Evolutionary conservation across 2,329 filamentous ascomycete species (phyloP), one percentile per base, ranked within the genome.

Genomic region (Atkinsonella texensis): DNA sequence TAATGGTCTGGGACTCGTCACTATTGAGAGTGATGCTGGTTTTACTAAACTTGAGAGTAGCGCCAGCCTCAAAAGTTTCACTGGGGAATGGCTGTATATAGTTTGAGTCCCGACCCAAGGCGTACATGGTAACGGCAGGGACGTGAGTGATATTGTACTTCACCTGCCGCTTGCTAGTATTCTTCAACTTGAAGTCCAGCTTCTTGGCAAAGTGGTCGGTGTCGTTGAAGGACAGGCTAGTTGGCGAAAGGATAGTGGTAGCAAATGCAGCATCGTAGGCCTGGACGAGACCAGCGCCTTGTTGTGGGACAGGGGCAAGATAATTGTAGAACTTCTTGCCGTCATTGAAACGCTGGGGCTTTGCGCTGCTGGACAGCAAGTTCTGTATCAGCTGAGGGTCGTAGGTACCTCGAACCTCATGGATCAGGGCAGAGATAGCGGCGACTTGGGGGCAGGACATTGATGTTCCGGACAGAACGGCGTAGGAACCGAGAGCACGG

Each of bases 201-300:
- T 66, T 68, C 11, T 68, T 63, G 45, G 63, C 62, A 55, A 81
- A 74, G 68, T 83, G 62, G 56, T 78, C 76, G 0, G 79, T 81
- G 62, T 85, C 81, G 60, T 84, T 84, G 66, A 84, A 83, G 3
- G 77, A 73, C 13, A 85, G 64, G 61, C 74, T 77, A n/a, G 76
- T 76, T 10, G 71, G 73, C 57, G 73, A 74, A 18, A 84, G 66
- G 12, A 77, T 59, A 2, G 74, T 74, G 2, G 70, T 77, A 15
- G 75, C 68, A 56, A 76, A 72, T 6, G 80, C 76, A 3, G 79
- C 77, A 52, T 81, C 76, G 55, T 76, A 75, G 4, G 78, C 80
- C 57, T 81, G 77, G 47, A 84, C 66, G 12, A 83, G 66, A 39
- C 81, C 81, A 31, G 66, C 75, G 11, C 81, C 81, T 58, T 83